Conservation (phyloP, 1,284 basidiomycete genomes). For the Fistulinella cinereoalba region DNA sequence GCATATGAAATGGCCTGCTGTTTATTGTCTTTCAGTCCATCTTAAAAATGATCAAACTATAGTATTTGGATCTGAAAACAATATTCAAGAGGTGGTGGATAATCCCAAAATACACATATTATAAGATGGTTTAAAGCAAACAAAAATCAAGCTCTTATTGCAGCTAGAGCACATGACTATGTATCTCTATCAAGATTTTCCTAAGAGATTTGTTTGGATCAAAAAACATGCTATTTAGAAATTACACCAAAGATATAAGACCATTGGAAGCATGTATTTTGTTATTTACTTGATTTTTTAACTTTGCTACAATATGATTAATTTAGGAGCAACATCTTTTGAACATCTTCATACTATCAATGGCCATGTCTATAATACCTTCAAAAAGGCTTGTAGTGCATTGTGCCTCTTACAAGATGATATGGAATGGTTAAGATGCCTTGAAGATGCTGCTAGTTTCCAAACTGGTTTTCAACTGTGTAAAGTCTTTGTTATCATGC, state of each 20-base stretch:
- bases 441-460: not conserved
- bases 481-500: not conserved
- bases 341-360: slow-evolving; percentile 27
- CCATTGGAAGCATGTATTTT: slow-evolving; percentile 34
- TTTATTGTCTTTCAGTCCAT: slow-evolving; percentile 15
- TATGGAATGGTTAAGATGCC: slow-evolving; percentile 30
- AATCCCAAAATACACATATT: slow-evolving; percentile 24
- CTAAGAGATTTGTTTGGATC: slow-evolving; percentile 21
- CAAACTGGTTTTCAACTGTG: not conserved
- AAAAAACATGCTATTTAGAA: slow-evolving; percentile 25
- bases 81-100: slow-evolving; percentile 12
- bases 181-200: slow-evolving; percentile 44
- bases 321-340: too few relatives aligned
- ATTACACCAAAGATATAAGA: slow-evolving; percentile 8
- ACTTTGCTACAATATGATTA: too few relatives aligned
- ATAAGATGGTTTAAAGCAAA: slow-evolving; percentile 43
- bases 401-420: slow-evolving; percentile 38
- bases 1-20: slow-evolving; percentile 16
- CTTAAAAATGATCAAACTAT: slow-evolving; percentile 35
- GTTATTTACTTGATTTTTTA: slow-evolving; percentile 31
- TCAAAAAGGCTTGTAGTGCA: slow-evolving; percentile 31
- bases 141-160: slow-evolving; percentile 16
- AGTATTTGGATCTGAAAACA: slow-evolving; percentile 28
- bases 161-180: slow-evolving; percentile 23
- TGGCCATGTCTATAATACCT: slow-evolving; percentile 14